phyloP scores from a whole-genome alignment of 495 filamentous ascomycete genomes.

The Lepidopterella palustris region DNA sequence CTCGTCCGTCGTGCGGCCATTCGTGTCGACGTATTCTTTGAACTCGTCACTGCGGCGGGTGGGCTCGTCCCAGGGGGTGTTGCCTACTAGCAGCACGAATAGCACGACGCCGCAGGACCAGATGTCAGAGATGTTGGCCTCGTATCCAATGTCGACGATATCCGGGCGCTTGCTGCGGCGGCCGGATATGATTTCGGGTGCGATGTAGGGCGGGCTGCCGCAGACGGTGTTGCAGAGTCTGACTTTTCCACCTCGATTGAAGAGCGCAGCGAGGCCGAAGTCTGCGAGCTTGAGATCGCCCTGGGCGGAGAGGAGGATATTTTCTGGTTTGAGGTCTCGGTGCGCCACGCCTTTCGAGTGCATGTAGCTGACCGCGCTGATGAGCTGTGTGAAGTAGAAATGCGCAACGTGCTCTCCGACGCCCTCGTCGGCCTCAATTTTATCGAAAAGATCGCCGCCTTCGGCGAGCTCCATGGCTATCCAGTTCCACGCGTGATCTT shows the following conservation, averaged over 20 bases:
- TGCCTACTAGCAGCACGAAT: constrained; percentile 90
- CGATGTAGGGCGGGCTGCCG: constrained; percentile 94
- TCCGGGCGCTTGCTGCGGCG: constrained; percentile 24
- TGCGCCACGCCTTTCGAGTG: constrained; percentile 57
- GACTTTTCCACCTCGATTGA: constrained; percentile 73
- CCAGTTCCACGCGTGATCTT: constrained; percentile 90
- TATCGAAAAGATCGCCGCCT: constrained; percentile 96
- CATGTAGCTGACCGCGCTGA: constrained; percentile 87
- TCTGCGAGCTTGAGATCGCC: constrained; percentile 94
- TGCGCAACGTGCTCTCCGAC: constrained; percentile 89
- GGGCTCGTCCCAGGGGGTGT: constrained; percentile 97
- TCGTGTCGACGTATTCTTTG: constrained; percentile 72
- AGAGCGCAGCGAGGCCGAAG: constrained; percentile 92
- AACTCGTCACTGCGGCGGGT: constrained; percentile 48
- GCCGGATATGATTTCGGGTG: constrained; percentile 66
- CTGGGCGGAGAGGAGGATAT: constrained; percentile 51
- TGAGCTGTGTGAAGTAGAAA: constrained; percentile 88
- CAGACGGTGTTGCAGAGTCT: constrained; percentile 84
- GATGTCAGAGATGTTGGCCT: constrained; percentile 79
- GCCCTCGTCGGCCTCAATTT: constrained; percentile 95
- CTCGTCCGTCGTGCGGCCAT: constrained; percentile 72
- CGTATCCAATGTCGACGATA: constrained; percentile 60
- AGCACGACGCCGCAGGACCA: constrained; percentile 97
- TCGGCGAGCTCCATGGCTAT: constrained; percentile 97
- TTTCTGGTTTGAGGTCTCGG: constrained; percentile 43